phyloP scores from a whole-genome alignment of 768 basidiomycete genomes.

The Saitozyma sp. region DNA sequence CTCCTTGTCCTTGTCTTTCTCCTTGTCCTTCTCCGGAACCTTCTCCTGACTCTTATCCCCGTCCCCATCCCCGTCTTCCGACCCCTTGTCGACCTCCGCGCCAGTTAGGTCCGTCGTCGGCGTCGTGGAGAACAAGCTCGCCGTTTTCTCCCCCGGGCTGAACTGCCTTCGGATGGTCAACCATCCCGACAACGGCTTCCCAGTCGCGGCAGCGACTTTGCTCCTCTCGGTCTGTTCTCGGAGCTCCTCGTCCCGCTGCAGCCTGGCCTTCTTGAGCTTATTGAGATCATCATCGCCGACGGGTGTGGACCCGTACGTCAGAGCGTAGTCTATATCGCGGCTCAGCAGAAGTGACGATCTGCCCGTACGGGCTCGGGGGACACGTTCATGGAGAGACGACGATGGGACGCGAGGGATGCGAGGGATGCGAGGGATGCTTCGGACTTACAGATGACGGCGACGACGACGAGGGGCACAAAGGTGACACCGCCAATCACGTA shows the following conservation, averaged over 20 bases:
- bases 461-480: slow-evolving; percentile 75
- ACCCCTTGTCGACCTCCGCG: slow-evolving; percentile 13
- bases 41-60: background rate
- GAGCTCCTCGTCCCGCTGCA: slow-evolving; percentile 37
- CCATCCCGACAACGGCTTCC: slow-evolving; percentile 37
- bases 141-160: slow-evolving; percentile 5
- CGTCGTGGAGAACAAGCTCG: slow-evolving; percentile 9
- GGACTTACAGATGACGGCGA: slow-evolving; percentile 56
- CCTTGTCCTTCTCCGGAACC: background rate
- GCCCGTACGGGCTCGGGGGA: background rate
- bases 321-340: slow-evolving; percentile 23
- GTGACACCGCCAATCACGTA: slow-evolving; percentile 89
- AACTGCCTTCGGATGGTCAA: slow-evolving; percentile 43
- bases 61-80: slow-evolving; percentile 19
- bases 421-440: background rate
- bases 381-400: too few species aligned
- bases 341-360: background rate
- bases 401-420: background rate
- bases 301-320: slow-evolving; percentile 81
- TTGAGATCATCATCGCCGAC: slow-evolving; percentile 60
- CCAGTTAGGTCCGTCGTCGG: slow-evolving; percentile 10
- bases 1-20: background rate
- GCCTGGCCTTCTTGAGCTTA: slow-evolving; percentile 53
- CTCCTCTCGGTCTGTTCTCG: slow-evolving; percentile 33
- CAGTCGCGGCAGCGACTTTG: slow-evolving; percentile 1